Base-by-base conservation (phyloP, 2,329 filamentous ascomycete species). In the Trematosphaeria pertusa region DNA sequence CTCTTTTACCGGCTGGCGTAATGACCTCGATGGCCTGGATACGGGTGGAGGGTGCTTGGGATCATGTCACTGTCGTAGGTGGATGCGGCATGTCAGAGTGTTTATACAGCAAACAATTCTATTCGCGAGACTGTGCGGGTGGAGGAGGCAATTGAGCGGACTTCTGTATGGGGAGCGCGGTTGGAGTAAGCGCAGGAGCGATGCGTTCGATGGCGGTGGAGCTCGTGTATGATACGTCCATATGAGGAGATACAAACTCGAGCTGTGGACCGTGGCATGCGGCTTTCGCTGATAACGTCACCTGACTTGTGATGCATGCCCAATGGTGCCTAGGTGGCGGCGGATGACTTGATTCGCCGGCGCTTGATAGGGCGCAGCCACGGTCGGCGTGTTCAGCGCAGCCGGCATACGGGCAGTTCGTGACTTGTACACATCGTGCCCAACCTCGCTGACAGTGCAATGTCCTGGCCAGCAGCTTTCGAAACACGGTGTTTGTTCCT, bases 161-260 rank as follows among this genome's bases (percentile, higher is more conserved):
- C 34, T 22, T 44, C n/a, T n/a, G n/a, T n/a, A n/a, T n/a, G n/a
- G n/a, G n/a, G n/a, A n/a, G n/a, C n/a, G n/a, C n/a, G n/a, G n/a
- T n/a, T n/a, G n/a, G n/a, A n/a, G n/a, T n/a, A n/a, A n/a, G n/a
- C n/a, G n/a, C n/a, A 41, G n/a, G 33, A 17, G 43, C 24, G 37
- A 38, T 32, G 22, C 30, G 28, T 19, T 36, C 17, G 37, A 20
- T 15, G 18, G 43, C 43, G 32, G 30, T 36, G 21, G 47, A 21
- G 36, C 22, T 24, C 14, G 37, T 50, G 47, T 50, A 50, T 50
- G 37, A 50, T 46, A 46, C 35, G 37, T 32, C 26, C 15, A 19
- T 15, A 35, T 42, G 18, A n/a, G n/a, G n/a, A n/a, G 41, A 41
- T 41, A 34, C 36, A 41, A 17, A 28, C 39, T 30, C n/a, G 17